Base-by-base conservation (phyloP, 306 rosid genomes). In the Dicorynia guianensis region DNA sequence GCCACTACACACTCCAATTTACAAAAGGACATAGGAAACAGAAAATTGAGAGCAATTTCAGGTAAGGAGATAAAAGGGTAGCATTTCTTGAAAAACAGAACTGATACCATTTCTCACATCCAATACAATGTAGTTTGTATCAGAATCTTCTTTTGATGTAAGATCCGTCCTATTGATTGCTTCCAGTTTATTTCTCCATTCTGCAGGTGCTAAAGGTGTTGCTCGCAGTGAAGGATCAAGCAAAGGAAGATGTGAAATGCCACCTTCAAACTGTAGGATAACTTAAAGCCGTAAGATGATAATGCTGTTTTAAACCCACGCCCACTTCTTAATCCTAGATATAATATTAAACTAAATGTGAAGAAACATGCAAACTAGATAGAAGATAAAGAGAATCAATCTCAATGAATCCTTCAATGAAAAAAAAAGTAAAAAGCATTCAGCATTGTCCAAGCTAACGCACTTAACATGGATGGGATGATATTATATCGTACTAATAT, bases 101-200 rank as follows among this genome's bases (percentile, higher is more conserved):
- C n/a, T 18, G 61, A 63, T 92, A 95, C 98, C 97, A 73, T 95
- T 92, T 87, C 97, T 89, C 58, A 95, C 90, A 78, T 95, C 97
- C 85, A 95, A 77, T 15, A 95, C 64, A 82, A 92, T 71, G 62
- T 60, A 77, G 33, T 80, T 75, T 44, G 70, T 33, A 54, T 71
- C 72, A 17, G 38, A 52, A 78, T 71, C 25, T 74, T 80, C 81
- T 71, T 76, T 75, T 79, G 88, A 77, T 11, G 79, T 58, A 43
- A 58, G 80, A 65, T 69, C 73, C 62, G 42, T 76, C 64, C 69
- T 74, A 67, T 78, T 81, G 60, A 57, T 71, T 40, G 85, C 70
- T 83, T 89, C 84, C 82, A 92, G 82, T 83, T 75, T 87, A 44
- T 85, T 70, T 77, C 88, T 87, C 97, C 98, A 92, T 80, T 92